Percentiles rank a stretch among this genome's conserved stretches.
Evolutionary conservation across 2,329 filamentous ascomycete species (phyloP).

Genomic region (Geosmithia morbida): DNA sequence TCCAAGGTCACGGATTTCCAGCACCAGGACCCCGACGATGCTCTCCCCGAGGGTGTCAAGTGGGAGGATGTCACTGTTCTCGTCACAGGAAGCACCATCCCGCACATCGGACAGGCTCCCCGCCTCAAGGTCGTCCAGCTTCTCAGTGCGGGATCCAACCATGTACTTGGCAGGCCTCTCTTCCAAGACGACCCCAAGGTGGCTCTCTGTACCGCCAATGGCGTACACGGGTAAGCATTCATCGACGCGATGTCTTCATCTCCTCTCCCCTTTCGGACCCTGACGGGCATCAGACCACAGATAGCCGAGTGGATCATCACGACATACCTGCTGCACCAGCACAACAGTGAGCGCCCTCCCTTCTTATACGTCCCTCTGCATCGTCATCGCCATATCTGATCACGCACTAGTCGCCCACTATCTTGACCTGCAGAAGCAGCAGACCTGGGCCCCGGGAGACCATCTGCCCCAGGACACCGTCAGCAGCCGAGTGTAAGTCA

Average conservation of each 20-base stretch:
- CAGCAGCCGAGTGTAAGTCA: constrained; percentile 31
- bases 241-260: accelerated
- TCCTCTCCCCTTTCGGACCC: not conserved
- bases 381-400: not conserved
- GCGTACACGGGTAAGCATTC: constrained; percentile 35
- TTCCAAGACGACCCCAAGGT: constrained; percentile 35
- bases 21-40: constrained; percentile 13
- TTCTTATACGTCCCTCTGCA: not conserved
- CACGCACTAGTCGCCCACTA: constrained; percentile 24
- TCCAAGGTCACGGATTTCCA: constrained; percentile 7
- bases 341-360: constrained; percentile 18
- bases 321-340: constrained; percentile 34
- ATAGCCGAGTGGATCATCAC: constrained; percentile 42
- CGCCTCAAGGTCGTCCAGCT: constrained; percentile 39
- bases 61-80: constrained; percentile 36
- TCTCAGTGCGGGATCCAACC: constrained; percentile 37
- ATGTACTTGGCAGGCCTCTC: constrained; percentile 27
- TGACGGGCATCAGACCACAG: constrained; percentile 26
- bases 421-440: constrained; percentile 25
- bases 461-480: constrained; percentile 26
- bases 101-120: constrained; percentile 24
- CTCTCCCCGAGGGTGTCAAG: constrained; percentile 9
- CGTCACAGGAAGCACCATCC: constrained; percentile 26
- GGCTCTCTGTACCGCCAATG: constrained; percentile 32
- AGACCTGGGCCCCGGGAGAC: constrained; percentile 20